Percentiles rank a stretch among this genome's conserved stretches.
Evolutionary conservation across 164 flowering plant species (phyloP).

Genomic region (Piper betle): DNA sequence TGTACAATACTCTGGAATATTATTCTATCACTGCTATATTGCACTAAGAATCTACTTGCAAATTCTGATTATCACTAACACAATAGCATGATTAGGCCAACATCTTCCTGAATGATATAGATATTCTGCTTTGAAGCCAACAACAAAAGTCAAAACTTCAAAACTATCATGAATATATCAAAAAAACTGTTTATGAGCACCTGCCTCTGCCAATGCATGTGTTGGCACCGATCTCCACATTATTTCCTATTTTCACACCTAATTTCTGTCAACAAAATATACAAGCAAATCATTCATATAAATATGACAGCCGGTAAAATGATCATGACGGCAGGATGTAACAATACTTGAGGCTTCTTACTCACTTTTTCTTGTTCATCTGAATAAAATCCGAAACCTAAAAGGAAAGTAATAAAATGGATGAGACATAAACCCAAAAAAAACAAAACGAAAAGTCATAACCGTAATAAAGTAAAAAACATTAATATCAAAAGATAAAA

Average conservation of each 20-base stretch:
- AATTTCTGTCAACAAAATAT: constrained; percentile 21
- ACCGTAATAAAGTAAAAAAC: no score
- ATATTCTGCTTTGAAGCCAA: no score
- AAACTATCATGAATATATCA: not conserved
- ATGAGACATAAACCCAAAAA: no score
- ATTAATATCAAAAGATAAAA: no score
- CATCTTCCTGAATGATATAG: no score
- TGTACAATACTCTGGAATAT: not conserved
- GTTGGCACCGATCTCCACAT: constrained; percentile 89
- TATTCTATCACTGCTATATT: no score
- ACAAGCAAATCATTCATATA: not conserved
- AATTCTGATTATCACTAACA: no score
- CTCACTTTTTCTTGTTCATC: constrained; percentile 57
- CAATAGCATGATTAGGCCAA: no score
- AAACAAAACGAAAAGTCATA: no score
- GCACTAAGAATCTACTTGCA: no score
- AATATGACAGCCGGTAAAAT: not conserved
- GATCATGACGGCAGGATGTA: not conserved
- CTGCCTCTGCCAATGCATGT: constrained; percentile 94
- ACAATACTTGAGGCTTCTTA: constrained; percentile 73
- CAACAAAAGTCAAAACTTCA: no score
- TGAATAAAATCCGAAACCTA: constrained; percentile 87
- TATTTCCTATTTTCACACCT: constrained; percentile 48
- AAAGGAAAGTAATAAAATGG: constrained; percentile 3
- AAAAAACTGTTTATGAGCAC: constrained; percentile 15